These are phyloP conservation scores for Rhizodiscina lignyota DNA, from an alignment of 495 filamentous ascomycete genomes.

Conservation along the genomic window DNA sequence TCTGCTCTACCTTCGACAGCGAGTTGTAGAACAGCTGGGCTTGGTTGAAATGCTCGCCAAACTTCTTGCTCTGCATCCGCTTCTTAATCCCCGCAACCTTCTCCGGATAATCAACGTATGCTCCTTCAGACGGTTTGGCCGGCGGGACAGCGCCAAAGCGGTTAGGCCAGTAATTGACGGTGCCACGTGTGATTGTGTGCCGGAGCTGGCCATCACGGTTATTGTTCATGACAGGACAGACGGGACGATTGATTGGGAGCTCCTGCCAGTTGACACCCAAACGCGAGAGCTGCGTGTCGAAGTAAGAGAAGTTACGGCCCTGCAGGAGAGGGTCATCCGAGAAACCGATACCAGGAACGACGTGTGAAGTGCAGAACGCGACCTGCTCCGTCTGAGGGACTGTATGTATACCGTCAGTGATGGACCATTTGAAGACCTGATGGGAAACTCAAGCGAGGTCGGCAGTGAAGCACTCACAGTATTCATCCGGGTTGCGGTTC, in stretches of 20 bases:
- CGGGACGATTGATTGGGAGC: slow-evolving; percentile 62
- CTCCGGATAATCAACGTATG: slow-evolving; percentile 50
- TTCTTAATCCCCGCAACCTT: slow-evolving; percentile 53
- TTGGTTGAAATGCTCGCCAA: slow-evolving; percentile 62
- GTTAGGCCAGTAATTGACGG: slow-evolving; percentile 84
- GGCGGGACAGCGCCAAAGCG: slow-evolving; percentile 49
- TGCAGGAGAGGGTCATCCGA: slow-evolving; percentile 73
- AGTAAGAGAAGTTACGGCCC: slow-evolving; percentile 76
- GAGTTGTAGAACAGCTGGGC: slow-evolving; percentile 75
- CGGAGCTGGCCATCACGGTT: slow-evolving; percentile 58
- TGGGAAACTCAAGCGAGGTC: no score
- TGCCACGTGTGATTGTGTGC: slow-evolving; percentile 46
- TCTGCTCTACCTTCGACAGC: slow-evolving; percentile 49
- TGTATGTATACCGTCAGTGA: no score
- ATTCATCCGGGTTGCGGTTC: slow-evolving; percentile 74
- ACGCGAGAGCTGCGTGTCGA: slow-evolving; percentile 70
- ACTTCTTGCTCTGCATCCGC: slow-evolving; percentile 57
- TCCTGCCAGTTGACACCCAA: slow-evolving; percentile 78
- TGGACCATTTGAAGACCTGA: no score
- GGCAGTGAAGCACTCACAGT: no score
- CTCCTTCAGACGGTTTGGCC: slow-evolving; percentile 32
- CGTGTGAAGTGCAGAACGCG: slow-evolving; percentile 73
- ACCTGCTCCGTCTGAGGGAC: slow-evolving; percentile 70
- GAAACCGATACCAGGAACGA: slow-evolving; percentile 78
- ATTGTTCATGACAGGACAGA: slow-evolving; percentile 70